These are phyloP conservation scores for Talaromyces albobiverticillius DNA, from an alignment of 2,329 filamentous ascomycete species.

Conservation along the genomic window DNA sequence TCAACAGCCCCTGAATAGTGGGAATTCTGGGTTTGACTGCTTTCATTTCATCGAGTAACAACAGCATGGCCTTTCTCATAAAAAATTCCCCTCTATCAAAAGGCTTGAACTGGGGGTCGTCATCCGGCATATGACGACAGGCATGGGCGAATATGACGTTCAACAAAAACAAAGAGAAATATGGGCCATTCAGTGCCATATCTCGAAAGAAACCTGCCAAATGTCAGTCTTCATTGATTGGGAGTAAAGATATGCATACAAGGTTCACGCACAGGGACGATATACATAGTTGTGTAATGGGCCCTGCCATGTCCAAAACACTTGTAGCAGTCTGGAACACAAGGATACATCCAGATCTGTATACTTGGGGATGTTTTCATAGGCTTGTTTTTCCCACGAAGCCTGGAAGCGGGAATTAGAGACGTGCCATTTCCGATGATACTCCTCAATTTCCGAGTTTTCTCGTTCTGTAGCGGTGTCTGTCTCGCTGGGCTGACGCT, in stretches of 20 bases:
- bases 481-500: not conserved
- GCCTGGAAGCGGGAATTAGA: constrained; percentile 16
- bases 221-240: not conserved
- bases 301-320: constrained; percentile 22
- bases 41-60: constrained; percentile 18
- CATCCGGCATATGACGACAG: constrained; percentile 17
- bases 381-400: constrained; percentile 14
- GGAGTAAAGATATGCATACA: not conserved
- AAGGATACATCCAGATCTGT: constrained; percentile 11
- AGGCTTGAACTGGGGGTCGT: constrained; percentile 14
- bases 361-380: constrained; percentile 11
- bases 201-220: constrained; percentile 20
- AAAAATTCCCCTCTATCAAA: constrained; percentile 18
- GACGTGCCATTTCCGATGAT: constrained; percentile 17
- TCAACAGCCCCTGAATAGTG: constrained; percentile 22
- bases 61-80: constrained; percentile 16
- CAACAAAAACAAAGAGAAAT: constrained; percentile 20
- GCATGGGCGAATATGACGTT: constrained; percentile 22
- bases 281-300: constrained; percentile 23
- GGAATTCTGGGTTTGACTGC: constrained; percentile 18
- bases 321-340: constrained; percentile 15
- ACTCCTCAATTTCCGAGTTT: constrained; percentile 13
- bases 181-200: constrained; percentile 20
- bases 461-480: constrained; percentile 7
- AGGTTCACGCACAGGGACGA: constrained; percentile 16